phyloP scores from a whole-genome alignment of 805 yeast species.

The Vanderwaltozyma polyspora region DNA sequence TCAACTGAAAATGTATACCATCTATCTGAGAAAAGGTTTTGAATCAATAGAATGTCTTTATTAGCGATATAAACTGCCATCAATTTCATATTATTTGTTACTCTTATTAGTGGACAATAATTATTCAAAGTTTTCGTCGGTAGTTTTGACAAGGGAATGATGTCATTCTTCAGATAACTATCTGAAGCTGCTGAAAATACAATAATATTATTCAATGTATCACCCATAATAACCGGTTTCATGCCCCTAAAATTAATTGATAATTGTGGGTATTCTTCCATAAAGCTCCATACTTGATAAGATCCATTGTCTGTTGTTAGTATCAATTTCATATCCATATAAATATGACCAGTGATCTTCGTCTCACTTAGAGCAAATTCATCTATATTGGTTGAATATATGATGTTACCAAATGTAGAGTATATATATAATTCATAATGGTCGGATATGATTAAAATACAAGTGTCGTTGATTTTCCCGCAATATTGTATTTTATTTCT shows the following conservation, averaged over 20 bases:
- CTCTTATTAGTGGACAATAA: constrained; percentile 12
- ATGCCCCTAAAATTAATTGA: constrained; percentile 16
- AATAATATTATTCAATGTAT: constrained; percentile 20
- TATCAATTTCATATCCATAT: constrained; percentile 10
- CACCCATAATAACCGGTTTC: constrained; percentile 12
- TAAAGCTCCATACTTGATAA: constrained; percentile 19
- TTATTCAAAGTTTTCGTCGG: constrained; percentile 27
- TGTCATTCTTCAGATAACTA: constrained; percentile 10
- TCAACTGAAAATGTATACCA: constrained; percentile 23
- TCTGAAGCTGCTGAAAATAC: constrained; percentile 20
- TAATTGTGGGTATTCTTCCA: constrained; percentile 16
- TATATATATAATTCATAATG: constrained; percentile 15
- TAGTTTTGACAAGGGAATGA: constrained; percentile 16
- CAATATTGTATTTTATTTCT: constrained; percentile 13
- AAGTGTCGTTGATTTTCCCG: constrained; percentile 10
- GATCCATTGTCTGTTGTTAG: constrained; percentile 13
- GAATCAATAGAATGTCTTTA: constrained; percentile 21
- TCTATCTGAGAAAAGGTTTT: constrained; percentile 17
- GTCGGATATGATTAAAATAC: constrained; percentile 13
- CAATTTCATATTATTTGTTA: constrained; percentile 17
- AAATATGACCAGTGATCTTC: constrained; percentile 13
- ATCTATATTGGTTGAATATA: constrained; percentile 15
- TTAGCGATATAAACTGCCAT: constrained; percentile 23
- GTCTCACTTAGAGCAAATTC: constrained; percentile 7
- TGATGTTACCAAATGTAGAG: constrained; percentile 20